Conservation (phyloP, 2,329 filamentous ascomycete genomes). For the Aspergillus glaucus region DNA sequence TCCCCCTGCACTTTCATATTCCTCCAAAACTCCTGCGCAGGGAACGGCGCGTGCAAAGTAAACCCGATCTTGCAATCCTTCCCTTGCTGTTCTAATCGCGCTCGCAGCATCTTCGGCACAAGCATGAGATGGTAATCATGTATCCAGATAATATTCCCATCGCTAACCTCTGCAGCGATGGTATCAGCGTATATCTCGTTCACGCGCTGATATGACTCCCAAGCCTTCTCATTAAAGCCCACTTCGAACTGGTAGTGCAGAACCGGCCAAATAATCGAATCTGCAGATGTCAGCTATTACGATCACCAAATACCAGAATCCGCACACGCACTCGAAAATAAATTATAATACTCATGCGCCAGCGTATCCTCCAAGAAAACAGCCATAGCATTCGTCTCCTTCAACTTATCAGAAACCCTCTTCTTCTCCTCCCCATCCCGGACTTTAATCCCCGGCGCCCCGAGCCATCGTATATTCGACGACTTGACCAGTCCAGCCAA, state of each 20-base stretch:
- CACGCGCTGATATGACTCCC: conserved; percentile 80
- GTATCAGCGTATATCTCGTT: conserved; percentile 81
- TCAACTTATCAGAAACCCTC: conserved; percentile 62
- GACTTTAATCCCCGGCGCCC: conserved; percentile 81
- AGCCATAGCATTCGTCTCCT: conserved; percentile 72
- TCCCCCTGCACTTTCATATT: conserved; percentile 81
- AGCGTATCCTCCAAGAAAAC: conserved; percentile 81
- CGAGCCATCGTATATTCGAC: conserved; percentile 87
- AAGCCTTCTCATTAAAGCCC: conserved; percentile 82
- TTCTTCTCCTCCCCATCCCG: conserved; percentile 63
- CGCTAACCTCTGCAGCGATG: conserved; percentile 72
- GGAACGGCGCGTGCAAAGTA: conserved; percentile 89
- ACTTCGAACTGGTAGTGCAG: conserved; percentile 93
- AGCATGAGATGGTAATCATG: conserved; percentile 96
- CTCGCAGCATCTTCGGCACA: conserved; percentile 77
- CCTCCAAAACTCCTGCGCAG: conserved; percentile 84
- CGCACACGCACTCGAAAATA: conserved; percentile 68
- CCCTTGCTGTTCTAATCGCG: conserved; percentile 60
- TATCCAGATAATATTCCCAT: conserved; percentile 86
- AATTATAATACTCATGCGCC: conserved; percentile 85
- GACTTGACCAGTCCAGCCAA: conserved; percentile 77
- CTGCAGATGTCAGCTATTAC: conserved; percentile 37
- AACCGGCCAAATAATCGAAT: conserved; percentile 88
- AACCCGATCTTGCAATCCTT: conserved; percentile 90
- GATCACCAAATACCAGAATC: neutral